Base-by-base conservation (phyloP, 257 asterid species). In the Eustoma russellianum region DNA sequence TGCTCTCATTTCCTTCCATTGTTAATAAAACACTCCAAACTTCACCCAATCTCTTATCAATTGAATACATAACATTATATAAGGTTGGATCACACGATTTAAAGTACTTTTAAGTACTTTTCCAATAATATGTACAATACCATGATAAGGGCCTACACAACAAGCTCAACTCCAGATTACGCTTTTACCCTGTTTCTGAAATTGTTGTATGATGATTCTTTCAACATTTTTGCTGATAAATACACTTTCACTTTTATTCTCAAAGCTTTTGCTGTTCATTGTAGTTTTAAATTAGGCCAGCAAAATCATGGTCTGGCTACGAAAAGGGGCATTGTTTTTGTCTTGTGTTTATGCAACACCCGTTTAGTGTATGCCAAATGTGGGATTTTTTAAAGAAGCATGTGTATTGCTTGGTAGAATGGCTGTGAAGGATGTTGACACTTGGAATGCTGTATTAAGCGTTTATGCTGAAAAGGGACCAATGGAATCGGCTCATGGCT, bases 221-320 rank as follows among this genome's bases (percentile, higher is more conserved):
- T n/a, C n/a, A 13, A 63, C 6, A 43, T 64, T 41, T 52, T 48
- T 30, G 70, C 74, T 2, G 74, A 74, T 49, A 70, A 70, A 48
- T 70, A 58, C 53, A 74, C 66, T 48, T 74, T 66, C 52, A 74
- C 80, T 11, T 74, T 74, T 43, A 13, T 66, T 48, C 66, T 74
- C 48, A 74, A 70, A 56, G 77, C 74, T 48, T 74, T 76, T 59
- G 70, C 74, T 52, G 38, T 54, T 60, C 53, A 55, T 34, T 53
- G 49, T 24, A 55, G 53, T 47, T 38, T 55, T 16, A 53, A 48
- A 38, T 46, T 47, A 54, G 77, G 74, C 44, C 48, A 60, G 35
- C 74, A 70, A 48, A 48, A 70, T 55, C 74, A 74, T 40, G 71
- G 66, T 10, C 44, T 59, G 19, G 57, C 48, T 14, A 12, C 61